Evolutionary conservation across 164 flowering plant genomes (phyloP).

Genomic region (Houttuynia cordata): DNA sequence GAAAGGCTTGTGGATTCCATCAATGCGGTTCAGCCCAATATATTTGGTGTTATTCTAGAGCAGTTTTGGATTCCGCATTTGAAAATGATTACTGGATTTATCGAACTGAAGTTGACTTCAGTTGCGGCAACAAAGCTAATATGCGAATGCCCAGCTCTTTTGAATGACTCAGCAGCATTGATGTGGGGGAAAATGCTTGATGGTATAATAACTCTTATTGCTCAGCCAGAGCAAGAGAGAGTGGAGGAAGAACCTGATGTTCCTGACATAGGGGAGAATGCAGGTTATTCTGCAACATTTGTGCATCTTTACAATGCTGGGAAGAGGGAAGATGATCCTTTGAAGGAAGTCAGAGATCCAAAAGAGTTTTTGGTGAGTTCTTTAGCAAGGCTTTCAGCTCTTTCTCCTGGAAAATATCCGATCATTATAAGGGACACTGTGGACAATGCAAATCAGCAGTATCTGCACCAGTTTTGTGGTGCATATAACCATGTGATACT

Average conservation of each 20-base stretch:
- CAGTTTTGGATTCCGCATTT: conserved; percentile 85
- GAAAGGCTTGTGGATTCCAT: conserved; percentile 47
- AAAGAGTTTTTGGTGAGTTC: conserved; percentile 61
- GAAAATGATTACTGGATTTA: conserved; percentile 52
- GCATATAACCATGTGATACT: not conserved
- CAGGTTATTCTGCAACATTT: conserved; percentile 69
- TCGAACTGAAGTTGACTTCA: conserved; percentile 68
- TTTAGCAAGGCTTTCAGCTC: conserved; percentile 49
- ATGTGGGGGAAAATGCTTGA: conserved; percentile 84
- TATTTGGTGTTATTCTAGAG: conserved; percentile 50
- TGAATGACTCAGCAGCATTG: conserved; percentile 39
- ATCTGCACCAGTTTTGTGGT: not conserved
- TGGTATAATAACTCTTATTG: conserved; percentile 70
- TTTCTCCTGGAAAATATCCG: conserved; percentile 60
- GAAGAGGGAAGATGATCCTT: conserved; percentile 81
- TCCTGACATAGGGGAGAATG: conserved; percentile 73
- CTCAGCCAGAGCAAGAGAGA: conserved; percentile 77
- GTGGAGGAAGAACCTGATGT: conserved; percentile 74
- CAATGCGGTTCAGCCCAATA: conserved; percentile 50
- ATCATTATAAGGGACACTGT: conserved; percentile 3
- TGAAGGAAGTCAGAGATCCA: conserved; percentile 63
- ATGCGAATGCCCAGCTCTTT: conserved; percentile 60
- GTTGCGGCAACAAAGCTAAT: conserved; percentile 76
- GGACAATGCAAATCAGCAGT: not conserved
- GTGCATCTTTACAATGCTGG: conserved; percentile 80